Percentiles rank a stretch among this genome's conserved stretches.
These are phyloP conservation scores for Penicillium flavigenum DNA, from an alignment of 495 filamentous ascomycete species.

Conservation along the genomic window DNA sequence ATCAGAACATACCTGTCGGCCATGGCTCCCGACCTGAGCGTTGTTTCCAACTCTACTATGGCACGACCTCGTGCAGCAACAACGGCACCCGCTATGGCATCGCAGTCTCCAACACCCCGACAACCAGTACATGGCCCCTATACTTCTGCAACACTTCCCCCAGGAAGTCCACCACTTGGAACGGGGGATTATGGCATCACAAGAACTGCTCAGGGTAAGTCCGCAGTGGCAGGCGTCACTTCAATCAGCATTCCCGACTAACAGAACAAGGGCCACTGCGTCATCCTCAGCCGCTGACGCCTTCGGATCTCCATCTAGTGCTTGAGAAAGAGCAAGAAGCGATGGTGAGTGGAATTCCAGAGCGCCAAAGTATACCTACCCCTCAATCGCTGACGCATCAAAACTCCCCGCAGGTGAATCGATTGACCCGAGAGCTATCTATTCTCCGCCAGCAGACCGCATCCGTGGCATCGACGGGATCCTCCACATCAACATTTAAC, in stretches of 20 bases:
- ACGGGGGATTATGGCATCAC: conserved; percentile 55
- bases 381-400: conserved; percentile 9
- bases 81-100: conserved; percentile 46
- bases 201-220: conserved; percentile 56
- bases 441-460: conserved; percentile 78
- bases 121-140: conserved; percentile 45
- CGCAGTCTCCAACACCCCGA: conserved; percentile 44
- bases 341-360: conserved; percentile 58
- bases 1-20: not conserved
- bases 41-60: conserved; percentile 53
- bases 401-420: conserved; percentile 66
- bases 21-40: conserved; percentile 64
- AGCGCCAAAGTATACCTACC: not conserved
- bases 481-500: conserved; percentile 66
- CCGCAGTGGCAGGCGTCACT: not conserved
- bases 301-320: conserved; percentile 80
- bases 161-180: conserved; percentile 32
- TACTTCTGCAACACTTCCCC: conserved; percentile 40
- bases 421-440: conserved; percentile 81
- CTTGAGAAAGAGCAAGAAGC: conserved; percentile 93
- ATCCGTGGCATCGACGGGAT: conserved; percentile 77
- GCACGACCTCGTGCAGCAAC: conserved; percentile 50
- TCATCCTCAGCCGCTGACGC: conserved; percentile 80
- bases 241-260: not conserved
- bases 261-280: conserved; percentile 58